A percentile compares a stretch with the other conserved stretches of the same genome.
phyloP scores from a whole-genome alignment of 2,329 filamentous ascomycete genomes.

The Xylaria sp. region DNA sequence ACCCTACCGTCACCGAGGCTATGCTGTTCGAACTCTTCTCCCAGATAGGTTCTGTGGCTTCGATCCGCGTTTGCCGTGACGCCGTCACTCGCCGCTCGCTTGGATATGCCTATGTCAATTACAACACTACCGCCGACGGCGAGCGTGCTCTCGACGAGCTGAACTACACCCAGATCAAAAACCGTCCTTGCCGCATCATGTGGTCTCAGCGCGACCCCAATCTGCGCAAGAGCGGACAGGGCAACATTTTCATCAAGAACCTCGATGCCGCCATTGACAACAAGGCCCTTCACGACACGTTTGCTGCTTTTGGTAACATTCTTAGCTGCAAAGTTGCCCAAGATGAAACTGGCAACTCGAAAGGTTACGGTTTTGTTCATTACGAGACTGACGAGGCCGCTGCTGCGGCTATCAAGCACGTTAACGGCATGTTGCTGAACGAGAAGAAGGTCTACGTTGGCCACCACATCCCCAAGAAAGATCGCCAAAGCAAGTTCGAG shows the following conservation, averaged over 20 bases:
- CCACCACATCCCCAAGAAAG: constrained; percentile 99
- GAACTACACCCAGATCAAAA: constrained; percentile 99
- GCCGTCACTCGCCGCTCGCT: constrained; percentile 98
- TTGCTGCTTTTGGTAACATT: constrained; percentile 98
- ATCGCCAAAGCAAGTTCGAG: constrained; percentile 99
- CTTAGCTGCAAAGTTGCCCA: constrained; percentile 99
- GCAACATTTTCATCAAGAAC: constrained; percentile 99
- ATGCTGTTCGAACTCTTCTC: constrained; percentile 99
- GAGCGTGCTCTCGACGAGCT: constrained; percentile 99
- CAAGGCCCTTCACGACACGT: constrained; percentile 99
- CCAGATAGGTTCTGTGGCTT: constrained; percentile 97
- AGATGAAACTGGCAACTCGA: constrained; percentile 95
- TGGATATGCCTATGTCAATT: constrained; percentile 99
- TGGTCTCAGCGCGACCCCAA: constrained; percentile 99
- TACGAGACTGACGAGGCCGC: constrained; percentile 99
- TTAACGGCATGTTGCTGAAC: constrained; percentile 99
- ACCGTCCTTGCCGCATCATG: constrained; percentile 99
- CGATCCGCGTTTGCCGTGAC: constrained; percentile 99
- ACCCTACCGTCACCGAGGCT: constrained; percentile 96
- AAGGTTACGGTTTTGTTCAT: constrained; percentile 99
- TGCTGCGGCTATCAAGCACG: constrained; percentile 97
- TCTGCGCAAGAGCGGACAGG: constrained; percentile 98
- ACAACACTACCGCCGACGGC: constrained; percentile 95
- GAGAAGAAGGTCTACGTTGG: constrained; percentile 99
- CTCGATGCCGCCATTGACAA: constrained; percentile 98